A percentile compares a stretch with the other conserved stretches of the same genome.
phyloP scores from a whole-genome alignment of 2,329 filamentous ascomycete genomes.

The Graphium sp. region DNA sequence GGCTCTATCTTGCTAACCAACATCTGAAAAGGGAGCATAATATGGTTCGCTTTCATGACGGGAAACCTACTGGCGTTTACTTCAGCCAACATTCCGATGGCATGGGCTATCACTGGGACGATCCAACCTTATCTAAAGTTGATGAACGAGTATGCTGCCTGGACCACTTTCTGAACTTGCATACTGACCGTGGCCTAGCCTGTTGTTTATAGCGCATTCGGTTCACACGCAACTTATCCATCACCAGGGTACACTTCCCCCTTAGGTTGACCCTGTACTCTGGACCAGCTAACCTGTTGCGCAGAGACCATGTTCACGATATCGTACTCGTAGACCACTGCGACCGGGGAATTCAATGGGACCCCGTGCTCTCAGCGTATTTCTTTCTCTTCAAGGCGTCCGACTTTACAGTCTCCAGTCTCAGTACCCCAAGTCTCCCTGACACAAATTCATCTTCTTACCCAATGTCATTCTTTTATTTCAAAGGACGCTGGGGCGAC shows the following conservation, averaged over 20 bases:
- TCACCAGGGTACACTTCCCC: conserved; percentile 10
- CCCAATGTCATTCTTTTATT: conserved; percentile 17
- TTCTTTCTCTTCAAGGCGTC: conserved; percentile 15
- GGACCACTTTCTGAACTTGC: conserved; percentile 1
- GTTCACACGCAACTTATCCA: conserved; percentile 17
- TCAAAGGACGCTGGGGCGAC: conserved; percentile 16
- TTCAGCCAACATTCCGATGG: conserved; percentile 13
- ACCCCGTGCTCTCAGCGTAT: conserved; percentile 17
- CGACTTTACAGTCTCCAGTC: conserved; percentile 8
- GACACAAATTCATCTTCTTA: conserved; percentile 8
- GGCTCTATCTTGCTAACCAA: neutral
- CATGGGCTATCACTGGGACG: conserved; percentile 12
- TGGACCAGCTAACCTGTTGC: neutral
- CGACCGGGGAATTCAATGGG: conserved; percentile 15
- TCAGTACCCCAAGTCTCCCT: conserved; percentile 4
- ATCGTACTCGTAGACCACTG: conserved; percentile 15
- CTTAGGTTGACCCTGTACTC: neutral
- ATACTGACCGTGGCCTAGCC: conserved; percentile 9
- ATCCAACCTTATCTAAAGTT: conserved; percentile 8
- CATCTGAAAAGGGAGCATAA: conserved; percentile 12
- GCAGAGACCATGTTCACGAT: conserved; percentile 15
- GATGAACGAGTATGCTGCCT: conserved; percentile 11
- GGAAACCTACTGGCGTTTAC: conserved; percentile 11
- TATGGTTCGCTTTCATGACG: conserved; percentile 13
- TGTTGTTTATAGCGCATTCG: conserved; percentile 15